A percentile compares a stretch with the other conserved stretches of the same genome.
These are phyloP conservation scores for Tricholoma flavovirens DNA, from an alignment of 768 basidiomycete genomes.

Conservation along the genomic window DNA sequence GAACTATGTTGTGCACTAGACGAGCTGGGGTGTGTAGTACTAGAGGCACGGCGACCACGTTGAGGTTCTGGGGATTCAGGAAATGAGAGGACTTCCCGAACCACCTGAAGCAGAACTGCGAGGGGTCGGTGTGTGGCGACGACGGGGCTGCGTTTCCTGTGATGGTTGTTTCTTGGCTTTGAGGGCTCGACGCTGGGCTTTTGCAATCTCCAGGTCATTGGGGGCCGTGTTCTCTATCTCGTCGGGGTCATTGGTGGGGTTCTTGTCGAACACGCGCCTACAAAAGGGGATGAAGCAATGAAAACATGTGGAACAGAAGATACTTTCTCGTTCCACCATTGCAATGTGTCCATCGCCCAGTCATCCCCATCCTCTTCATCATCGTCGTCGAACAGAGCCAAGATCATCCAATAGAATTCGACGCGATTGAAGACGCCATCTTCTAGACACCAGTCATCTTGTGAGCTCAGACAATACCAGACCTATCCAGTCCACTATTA, in stretches of 20 bases:
- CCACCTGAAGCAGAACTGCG: no score
- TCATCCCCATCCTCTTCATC: no score
- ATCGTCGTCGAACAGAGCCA: neutral
- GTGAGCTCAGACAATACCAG: slow-evolving; percentile 3
- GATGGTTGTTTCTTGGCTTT: neutral
- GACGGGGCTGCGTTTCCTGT: neutral
- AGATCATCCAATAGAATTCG: neutral
- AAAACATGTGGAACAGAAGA: no score
- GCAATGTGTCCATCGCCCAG: slow-evolving; percentile 1
- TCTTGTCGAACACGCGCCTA: no score
- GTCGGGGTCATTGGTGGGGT: no score
- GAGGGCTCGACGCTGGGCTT: neutral
- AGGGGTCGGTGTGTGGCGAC: no score
- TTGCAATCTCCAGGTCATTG: neutral
- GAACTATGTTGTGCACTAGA: no score
- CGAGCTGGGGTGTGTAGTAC: neutral
- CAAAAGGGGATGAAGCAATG: no score
- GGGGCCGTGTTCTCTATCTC: no score
- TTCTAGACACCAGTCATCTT: slow-evolving; percentile 8
- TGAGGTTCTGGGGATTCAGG: no score
- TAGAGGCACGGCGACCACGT: neutral
- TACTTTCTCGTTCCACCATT: slow-evolving; percentile 13
- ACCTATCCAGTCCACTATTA: neutral
- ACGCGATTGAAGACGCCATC: slow-evolving; percentile 7
- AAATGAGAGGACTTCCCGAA: neutral